Base-by-base conservation (phyloP, 805 yeast species). In the Nakazawaea ishiwadae region DNA sequence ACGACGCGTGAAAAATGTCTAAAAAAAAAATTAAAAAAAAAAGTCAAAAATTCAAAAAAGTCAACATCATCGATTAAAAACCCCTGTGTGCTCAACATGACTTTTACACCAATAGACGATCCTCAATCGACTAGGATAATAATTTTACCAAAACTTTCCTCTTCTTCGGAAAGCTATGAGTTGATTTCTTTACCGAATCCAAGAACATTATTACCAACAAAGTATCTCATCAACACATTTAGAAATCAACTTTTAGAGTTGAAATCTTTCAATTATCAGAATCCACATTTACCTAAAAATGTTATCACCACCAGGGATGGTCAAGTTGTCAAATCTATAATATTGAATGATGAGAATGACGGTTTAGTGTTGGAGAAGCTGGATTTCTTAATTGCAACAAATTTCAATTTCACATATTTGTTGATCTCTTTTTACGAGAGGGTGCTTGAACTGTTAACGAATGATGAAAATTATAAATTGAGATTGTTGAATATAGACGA, bases 401-500 rank as follows among this genome's bases (percentile, higher is more conserved):
- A 52, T 32, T 72, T 65, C 55, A 68, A 73, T 47, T 37, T 63
- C 7, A 55, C 56, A 0, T 77, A 66, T 52, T 48, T 65, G 3
- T 47, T 77, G 35, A 54, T 75, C 10, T 47, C 62, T 2, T 57
- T 59, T 32, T 64, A 73, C 48, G 50, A 54, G 18, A 39, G 48
- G 4, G 42, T 51, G 23, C 40, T 59, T 2, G 54, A 54, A 16
- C 51, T 51, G 18, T 60, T 63, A n/a, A 36, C 31, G 3, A 29
- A 32, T 4, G 44, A 46, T 35, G 39, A 29, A 6, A 33, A 19
- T 31, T 37, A 39, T 28, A 30, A 48, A 33, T n/a, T 52, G 34
- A 50, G 73, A 33, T 56, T 60, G 48, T 44, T 66, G 44, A 55
- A 71, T 0, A 48, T 63, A 12, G 77, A 75, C 17, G 80, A 75